These are phyloP conservation scores for Cercospora sesami DNA, from an alignment of 2,329 filamentous ascomycete genomes.

Conservation along the genomic window DNA sequence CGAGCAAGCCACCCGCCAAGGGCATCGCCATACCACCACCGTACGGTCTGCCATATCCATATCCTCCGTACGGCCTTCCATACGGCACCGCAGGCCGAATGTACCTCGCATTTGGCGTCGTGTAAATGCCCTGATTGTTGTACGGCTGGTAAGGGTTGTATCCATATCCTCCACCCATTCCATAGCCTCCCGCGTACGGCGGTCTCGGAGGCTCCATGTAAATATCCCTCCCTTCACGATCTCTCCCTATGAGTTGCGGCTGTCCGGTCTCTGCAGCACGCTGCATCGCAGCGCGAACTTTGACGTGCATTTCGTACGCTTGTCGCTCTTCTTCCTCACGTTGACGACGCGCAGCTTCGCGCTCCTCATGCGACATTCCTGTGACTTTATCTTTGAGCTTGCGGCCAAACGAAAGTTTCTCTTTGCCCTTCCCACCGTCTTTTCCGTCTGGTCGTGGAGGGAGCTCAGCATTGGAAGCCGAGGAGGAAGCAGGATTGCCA, in stretches of 20 bases:
- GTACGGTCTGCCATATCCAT: constrained; percentile 40
- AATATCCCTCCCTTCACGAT: constrained; percentile 56
- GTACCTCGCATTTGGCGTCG: constrained; percentile 51
- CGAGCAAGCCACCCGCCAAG: constrained; percentile 48
- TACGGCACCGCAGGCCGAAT: constrained; percentile 54
- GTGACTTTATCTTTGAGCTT: constrained; percentile 63
- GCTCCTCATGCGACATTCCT: constrained; percentile 56
- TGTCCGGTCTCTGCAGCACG: constrained; percentile 55
- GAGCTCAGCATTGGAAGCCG: constrained; percentile 23
- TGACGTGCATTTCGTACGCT: constrained; percentile 55
- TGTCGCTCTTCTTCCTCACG: constrained; percentile 54
- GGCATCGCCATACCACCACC: constrained; percentile 40
- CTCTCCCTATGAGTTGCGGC: constrained; percentile 58
- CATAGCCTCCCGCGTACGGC: constrained; percentile 36
- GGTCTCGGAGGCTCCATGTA: constrained; percentile 57
- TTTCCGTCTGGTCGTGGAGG: constrained; percentile 30
- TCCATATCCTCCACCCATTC: constrained; percentile 33
- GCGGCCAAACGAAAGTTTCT: constrained; percentile 49
- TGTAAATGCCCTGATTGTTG: constrained; percentile 41
- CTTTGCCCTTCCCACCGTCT: constrained; percentile 35
- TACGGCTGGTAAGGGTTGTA: constrained; percentile 38
- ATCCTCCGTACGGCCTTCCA: constrained; percentile 31
- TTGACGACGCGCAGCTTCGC: constrained; percentile 48
- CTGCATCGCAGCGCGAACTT: constrained; percentile 53
- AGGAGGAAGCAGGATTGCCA: constrained; percentile 18